Base-by-base conservation (phyloP, 1,284 basidiomycete genomes). In the Irpex rosettiformis region DNA sequence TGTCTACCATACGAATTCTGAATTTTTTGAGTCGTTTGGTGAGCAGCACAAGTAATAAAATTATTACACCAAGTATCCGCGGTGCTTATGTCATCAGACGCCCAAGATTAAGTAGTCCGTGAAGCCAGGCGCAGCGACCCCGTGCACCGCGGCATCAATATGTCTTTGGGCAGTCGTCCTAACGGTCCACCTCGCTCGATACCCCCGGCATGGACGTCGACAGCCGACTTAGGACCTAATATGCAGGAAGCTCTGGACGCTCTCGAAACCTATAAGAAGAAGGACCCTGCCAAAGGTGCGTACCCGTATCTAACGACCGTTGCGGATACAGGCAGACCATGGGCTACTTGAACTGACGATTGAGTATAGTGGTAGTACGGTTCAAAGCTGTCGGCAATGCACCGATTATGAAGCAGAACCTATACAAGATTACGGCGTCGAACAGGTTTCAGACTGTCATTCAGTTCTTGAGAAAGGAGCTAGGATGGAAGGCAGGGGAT, bases 331-430 rank as follows among this genome's bases (percentile, higher is more conserved):
- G 33, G 33, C 10, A 37, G 11, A 37, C 33, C 10, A 16, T 37
- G 33, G 16, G 33, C 33, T 37, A 16, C 33, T 37, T 16, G 16
- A 16, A 16, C 33, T 37, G 33, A 37, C 33, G 33, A 11, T 37
- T 16, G 33, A 37, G 10, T 37, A 16, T 27, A 98, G 96, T 98
- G 57, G 91, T 98, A 58, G 94, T 99, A 7, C 88, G 94, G 42
- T 99, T 98, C 85, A 98, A 97, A 71, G 95, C 96, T 0, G 94
- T 97, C n/a, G 96, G 96, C 47, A 96, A 96, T 65, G 96, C 96
- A 0, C 96, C 96, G 0, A 96, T 98, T 67, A 97, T 98, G 95
- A 96, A 92, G 77, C 92, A 96, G 77, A 98, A 98, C 76, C 92
- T 96, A 70, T 98, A 95, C 84, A 96, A 96, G 78, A 96, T 98